Evolutionary conservation across 169 alveolate genomes (phyloP), one percentile per base, ranked within the genome.

Genomic region (Cryptosporidium xiaoi): DNA sequence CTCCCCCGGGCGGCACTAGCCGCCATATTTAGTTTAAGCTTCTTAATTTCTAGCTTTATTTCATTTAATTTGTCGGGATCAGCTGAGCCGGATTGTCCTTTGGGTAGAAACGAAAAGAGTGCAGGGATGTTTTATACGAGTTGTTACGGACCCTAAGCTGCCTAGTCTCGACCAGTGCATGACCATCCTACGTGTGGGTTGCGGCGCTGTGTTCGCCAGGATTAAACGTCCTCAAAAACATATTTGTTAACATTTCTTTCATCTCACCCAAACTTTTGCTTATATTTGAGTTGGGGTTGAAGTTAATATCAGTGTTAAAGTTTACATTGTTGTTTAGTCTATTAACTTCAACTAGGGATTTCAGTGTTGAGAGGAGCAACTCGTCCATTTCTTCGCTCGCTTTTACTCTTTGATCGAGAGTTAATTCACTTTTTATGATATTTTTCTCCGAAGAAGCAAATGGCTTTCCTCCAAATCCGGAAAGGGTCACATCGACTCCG

Each of bases 1-100:
- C 64, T 48, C 46, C 71, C 56, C 69, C 87, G 64, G 87, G 87
- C 71, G 87, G 87, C 87, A 77, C 87, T 77, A 77, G 87, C 87
- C 87, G 87, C 87, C 87, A 77, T 77, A 77, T 7, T 16, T 51
- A 29, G 66, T 50, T 48, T 6, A n/a, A 33, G 2, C 12, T 2
- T 7, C 3, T 20, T 44, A 69, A 1, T 53, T 40, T 3, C 13
- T 6, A 40, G 4, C 48, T 8, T 40, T 24, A 0, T 0, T 24
- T 24, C 27, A 0, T 24, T 24, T 24, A 24, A 24, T 0, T 24
- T 24, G 27, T 24, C 0, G 27, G 27, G 27, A 0, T 0, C 0
- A 0, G 27, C 27, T 24, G 27, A 24, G 27, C 27, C 27, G 27
- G 27, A 24, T 24, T 24, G 27, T 24, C 27, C 27, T 24, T 24